Evolutionary conservation across 2,329 filamentous ascomycete genomes (phyloP).

Genomic region (Sarocladiaceae sp.): DNA sequence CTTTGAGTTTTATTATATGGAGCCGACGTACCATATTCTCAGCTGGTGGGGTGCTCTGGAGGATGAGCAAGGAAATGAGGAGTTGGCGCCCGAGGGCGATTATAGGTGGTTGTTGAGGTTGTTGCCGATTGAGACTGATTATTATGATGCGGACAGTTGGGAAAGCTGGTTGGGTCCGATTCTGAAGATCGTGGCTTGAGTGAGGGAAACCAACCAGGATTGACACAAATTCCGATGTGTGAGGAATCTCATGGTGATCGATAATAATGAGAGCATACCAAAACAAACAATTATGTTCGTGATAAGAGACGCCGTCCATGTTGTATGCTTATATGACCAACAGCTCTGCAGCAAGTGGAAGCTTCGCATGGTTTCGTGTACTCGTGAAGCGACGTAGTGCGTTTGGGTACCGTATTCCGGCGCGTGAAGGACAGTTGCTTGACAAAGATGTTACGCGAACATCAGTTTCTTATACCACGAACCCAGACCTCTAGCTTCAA

Average conservation of each 20-base stretch:
- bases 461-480: constrained; percentile 67
- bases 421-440: no score
- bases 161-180: constrained; percentile 9
- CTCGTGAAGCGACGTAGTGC: no score
- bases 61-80: not conserved
- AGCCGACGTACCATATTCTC: not conserved
- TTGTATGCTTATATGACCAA: no score
- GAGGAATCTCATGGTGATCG: no score
- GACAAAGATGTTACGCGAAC: constrained; percentile 28
- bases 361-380: no score
- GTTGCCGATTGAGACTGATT: not conserved
- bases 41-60: constrained; percentile 3
- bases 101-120: constrained; percentile 8
- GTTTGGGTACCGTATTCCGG: no score
- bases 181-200: not conserved
- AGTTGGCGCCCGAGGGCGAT: not conserved
- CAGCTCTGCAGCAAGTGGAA: no score
- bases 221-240: no score
- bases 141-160: constrained; percentile 6
- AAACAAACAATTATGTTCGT: no score
- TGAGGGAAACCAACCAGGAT: no score
- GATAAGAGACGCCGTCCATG: no score
- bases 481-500: constrained; percentile 55
- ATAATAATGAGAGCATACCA: no score
- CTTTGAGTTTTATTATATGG: constrained; percentile 1